These are phyloP conservation scores for Priceomyces melissophilus DNA, from an alignment of 805 yeast genomes.

Conservation along the genomic window DNA sequence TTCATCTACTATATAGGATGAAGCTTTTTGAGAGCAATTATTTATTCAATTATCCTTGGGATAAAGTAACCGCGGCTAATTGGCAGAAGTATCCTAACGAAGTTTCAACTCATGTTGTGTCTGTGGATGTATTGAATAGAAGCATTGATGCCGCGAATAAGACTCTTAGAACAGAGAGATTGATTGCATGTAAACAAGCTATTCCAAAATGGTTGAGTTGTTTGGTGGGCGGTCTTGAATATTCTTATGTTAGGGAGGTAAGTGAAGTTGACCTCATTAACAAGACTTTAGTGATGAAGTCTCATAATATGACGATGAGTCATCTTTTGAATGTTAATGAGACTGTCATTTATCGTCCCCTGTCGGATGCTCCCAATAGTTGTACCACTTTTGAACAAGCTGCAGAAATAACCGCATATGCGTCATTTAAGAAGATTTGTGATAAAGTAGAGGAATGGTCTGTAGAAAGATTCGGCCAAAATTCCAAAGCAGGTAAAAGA, in stretches of 20 bases:
- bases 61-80: slow-evolving; percentile 89
- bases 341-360: slow-evolving; percentile 79
- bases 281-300: slow-evolving; percentile 69
- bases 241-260: slow-evolving; percentile 83
- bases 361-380: slow-evolving; percentile 44
- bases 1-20: slow-evolving; percentile 42
- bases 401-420: slow-evolving; percentile 87
- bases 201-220: slow-evolving; percentile 79
- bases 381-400: slow-evolving; percentile 71
- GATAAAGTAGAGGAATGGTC: slow-evolving; percentile 91
- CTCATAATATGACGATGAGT: slow-evolving; percentile 82
- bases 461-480: slow-evolving; percentile 81
- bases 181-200: slow-evolving; percentile 83
- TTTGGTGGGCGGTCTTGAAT: slow-evolving; percentile 68
- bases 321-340: slow-evolving; percentile 77
- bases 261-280: slow-evolving; percentile 72
- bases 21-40: slow-evolving; percentile 72
- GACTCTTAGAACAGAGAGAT: slow-evolving; percentile 69
- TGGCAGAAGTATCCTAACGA: slow-evolving; percentile 98
- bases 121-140: slow-evolving; percentile 83
- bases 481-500: slow-evolving; percentile 73
- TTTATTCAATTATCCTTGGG: slow-evolving; percentile 84
- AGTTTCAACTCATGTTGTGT: slow-evolving; percentile 84
- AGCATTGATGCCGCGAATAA: slow-evolving; percentile 51
- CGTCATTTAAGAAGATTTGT: slow-evolving; percentile 64